Conservation (phyloP, 1,284 basidiomycete species). For the Moesziomyces sp. region DNA sequence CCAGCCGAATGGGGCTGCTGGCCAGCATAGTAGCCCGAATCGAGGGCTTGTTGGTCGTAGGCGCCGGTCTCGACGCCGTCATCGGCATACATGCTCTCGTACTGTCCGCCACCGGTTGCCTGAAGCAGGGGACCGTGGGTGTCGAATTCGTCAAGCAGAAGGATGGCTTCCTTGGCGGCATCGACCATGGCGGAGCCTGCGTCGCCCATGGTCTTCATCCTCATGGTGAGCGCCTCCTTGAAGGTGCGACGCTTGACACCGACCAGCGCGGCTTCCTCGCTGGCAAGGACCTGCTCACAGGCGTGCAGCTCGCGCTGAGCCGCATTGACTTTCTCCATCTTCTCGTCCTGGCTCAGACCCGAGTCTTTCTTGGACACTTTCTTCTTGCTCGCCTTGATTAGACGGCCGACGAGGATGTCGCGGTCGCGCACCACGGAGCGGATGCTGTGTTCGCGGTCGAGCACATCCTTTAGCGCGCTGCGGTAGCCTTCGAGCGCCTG, state of each 20-base stretch:
- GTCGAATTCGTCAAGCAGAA: constrained; percentile 66
- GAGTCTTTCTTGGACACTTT: constrained; percentile 59
- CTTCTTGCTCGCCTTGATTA: constrained; percentile 69
- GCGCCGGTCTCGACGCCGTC: constrained; percentile 32
- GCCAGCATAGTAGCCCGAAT: constrained; percentile 28
- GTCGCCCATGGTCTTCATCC: constrained; percentile 69
- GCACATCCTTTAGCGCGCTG: constrained; percentile 69
- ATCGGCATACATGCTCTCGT: constrained; percentile 53
- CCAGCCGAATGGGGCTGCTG: constrained; percentile 19
- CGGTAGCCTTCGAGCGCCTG: constrained; percentile 68
- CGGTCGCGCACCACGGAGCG: constrained; percentile 68
- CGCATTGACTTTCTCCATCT: constrained; percentile 65
- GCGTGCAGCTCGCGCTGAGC: constrained; percentile 68
- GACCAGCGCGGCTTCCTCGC: constrained; percentile 67
- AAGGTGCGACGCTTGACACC: constrained; percentile 69
- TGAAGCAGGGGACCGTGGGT: constrained; percentile 57
- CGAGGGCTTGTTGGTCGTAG: constrained; percentile 36
- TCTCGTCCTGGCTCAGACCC: constrained; percentile 58
- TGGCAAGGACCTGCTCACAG: constrained; percentile 68
- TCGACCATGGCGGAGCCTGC: constrained; percentile 68
- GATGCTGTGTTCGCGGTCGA: constrained; percentile 68
- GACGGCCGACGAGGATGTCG: constrained; percentile 69
- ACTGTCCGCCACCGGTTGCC: constrained; percentile 45
- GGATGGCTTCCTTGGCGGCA: constrained; percentile 66
- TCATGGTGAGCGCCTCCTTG: constrained; percentile 69